These are phyloP conservation scores for Logfia minima DNA, from an alignment of 129 eudicot genomes.

Conservation along the genomic window DNA sequence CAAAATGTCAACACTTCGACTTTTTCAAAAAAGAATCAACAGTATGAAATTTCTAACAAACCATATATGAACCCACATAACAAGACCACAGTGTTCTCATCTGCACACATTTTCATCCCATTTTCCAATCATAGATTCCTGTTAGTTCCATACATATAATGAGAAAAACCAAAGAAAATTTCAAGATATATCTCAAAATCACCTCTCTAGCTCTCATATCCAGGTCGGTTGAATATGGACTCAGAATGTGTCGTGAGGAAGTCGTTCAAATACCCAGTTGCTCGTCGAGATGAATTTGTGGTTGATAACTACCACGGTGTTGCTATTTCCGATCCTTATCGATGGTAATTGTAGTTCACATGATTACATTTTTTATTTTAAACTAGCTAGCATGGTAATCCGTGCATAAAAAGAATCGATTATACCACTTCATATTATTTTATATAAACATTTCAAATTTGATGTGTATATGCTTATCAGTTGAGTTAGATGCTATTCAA, in stretches of 20 bases:
- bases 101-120: conserved; percentile 29
- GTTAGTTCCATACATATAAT: conserved; percentile 6
- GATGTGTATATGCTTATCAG: no score
- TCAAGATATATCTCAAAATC: not conserved
- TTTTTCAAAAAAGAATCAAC: conserved; percentile 14
- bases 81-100: conserved; percentile 35
- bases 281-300: conserved; percentile 69
- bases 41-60: not conserved
- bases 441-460: no score
- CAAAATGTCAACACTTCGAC: conserved; percentile 39
- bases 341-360: conserved; percentile 52
- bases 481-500: no score
- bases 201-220: not conserved
- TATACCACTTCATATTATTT: no score
- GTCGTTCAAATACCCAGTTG: conserved; percentile 52
- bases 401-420: no score
- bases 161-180: not conserved
- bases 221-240: conserved; percentile 41
- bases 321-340: conserved; percentile 69
- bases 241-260: conserved; percentile 39
- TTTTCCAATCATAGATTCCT: conserved; percentile 16
- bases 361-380: not conserved
- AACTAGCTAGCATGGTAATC: no score
- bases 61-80: conserved; percentile 18
- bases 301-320: conserved; percentile 81